These are phyloP conservation scores for Benincasa hispida DNA, from an alignment of 306 rosid species.

Conservation along the genomic window DNA sequence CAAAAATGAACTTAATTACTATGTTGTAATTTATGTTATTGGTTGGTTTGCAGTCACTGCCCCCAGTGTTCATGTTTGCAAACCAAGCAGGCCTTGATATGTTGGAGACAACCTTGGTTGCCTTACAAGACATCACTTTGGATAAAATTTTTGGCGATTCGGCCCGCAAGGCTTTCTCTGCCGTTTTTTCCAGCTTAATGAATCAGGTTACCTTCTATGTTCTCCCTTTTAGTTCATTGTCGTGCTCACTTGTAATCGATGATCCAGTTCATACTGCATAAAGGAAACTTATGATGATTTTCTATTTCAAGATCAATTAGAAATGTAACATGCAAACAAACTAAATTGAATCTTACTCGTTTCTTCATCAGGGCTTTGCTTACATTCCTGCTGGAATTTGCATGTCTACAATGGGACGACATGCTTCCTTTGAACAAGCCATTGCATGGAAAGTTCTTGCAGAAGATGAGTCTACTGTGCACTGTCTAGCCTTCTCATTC, in stretches of 20 bases:
- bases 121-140: slow-evolving; percentile 85
- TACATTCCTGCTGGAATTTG: slow-evolving; percentile 78
- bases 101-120: slow-evolving; percentile 83
- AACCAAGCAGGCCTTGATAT: slow-evolving; percentile 96
- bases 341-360: background rate
- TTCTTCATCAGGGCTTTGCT: slow-evolving; percentile 47
- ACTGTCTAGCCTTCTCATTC: slow-evolving; percentile 84
- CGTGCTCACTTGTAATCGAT: background rate
- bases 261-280: background rate
- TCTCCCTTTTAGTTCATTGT: background rate
- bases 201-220: slow-evolving; percentile 38
- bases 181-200: slow-evolving; percentile 77
- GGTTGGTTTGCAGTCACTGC: slow-evolving; percentile 41
- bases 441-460: slow-evolving; percentile 81
- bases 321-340: background rate
- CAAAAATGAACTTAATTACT: background rate
- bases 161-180: slow-evolving; percentile 63
- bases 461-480: slow-evolving; percentile 57
- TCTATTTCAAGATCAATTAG: background rate
- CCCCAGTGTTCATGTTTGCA: slow-evolving; percentile 85
- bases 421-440: slow-evolving; percentile 76
- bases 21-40: background rate
- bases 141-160: slow-evolving; percentile 73
- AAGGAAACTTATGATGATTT: background rate
- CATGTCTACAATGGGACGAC: slow-evolving; percentile 85